phyloP scores from a whole-genome alignment of 2,329 filamentous ascomycete genomes.

The Emericellopsis cladophorae region DNA sequence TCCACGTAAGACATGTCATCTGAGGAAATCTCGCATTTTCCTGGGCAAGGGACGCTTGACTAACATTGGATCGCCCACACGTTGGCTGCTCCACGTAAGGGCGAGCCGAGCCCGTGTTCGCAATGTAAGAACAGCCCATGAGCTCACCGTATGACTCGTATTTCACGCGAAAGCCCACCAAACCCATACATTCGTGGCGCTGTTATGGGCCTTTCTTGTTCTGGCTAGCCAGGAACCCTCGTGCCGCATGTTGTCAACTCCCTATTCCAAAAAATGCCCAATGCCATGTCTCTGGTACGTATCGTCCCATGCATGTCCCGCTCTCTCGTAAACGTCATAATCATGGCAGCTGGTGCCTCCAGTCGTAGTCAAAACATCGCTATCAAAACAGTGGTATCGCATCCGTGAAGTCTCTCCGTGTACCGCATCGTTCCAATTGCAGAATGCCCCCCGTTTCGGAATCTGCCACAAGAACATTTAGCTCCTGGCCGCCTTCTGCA shows the following conservation, averaged over 20 bases:
- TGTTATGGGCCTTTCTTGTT: not conserved
- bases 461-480: constrained; percentile 60
- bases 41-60: not conserved
- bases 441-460: constrained; percentile 52
- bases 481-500: constrained; percentile 50
- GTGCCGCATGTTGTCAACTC: not conserved
- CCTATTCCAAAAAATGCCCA: not conserved
- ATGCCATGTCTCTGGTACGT: not conserved
- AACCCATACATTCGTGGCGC: not conserved
- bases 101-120: not conserved
- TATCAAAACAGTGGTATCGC: no score
- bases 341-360: not conserved
- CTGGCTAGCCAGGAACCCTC: not conserved
- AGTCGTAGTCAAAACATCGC: not conserved
- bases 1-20: no score
- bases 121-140: not conserved
- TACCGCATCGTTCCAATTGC: constrained; percentile 38
- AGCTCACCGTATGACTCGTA: not conserved
- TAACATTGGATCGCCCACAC: not conserved
- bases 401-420: no score
- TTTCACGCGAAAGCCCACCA: not conserved
- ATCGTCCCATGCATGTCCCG: not conserved
- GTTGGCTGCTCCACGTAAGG: not conserved
- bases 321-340: no score
- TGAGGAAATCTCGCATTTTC: not conserved